Evolutionary conservation across 352 stramenopile species (phyloP), one percentile per base, ranked within the genome.

Genomic region (Pythium guiyangense): DNA sequence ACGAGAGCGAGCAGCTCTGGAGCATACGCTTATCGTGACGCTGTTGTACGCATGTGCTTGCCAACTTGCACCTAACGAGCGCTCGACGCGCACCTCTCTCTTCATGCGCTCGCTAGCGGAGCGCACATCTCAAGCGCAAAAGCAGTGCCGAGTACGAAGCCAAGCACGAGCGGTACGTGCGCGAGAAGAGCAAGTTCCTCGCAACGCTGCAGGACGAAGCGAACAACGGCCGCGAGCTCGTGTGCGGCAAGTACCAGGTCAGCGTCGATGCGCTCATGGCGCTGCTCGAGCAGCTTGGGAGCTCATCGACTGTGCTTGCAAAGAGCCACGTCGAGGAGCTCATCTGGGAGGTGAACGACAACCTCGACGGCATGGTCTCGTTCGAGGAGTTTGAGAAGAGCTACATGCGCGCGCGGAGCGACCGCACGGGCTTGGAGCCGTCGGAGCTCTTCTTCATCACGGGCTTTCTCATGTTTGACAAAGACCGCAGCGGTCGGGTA

Each of bases 391-490:
- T 90, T 49, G 77, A 88, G 37, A 71, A 67, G 17, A 90, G 80
- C 64, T 92, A 90, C 66, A 54, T 85, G 49, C 76, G 83, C 27
- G 71, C 78, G 4, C 69, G 78, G 35, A 77, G 67, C 58, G 80
- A 92, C 65, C 72, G 69, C 14, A 78, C 80, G 52, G 79, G 80
- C 0, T 61, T 91, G 27, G 83, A 93, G 49, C 83, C 83, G 6
- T 79, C 70, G 22, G 79, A 90, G 58, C 59, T 93, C 12, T 91
- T 93, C 52, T 89, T 86, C 62, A 62, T 93, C n/a, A 89, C 71
- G n/a, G 88, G 73, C 27, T 93, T 90, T 48, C 74, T 93, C 64
- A 90, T 90, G 74, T 90, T 87, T 47, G 83, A 91, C 70, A 89
- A 86, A 48, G 75, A 87, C 26, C 77, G 69, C 57, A 76, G 55